These are phyloP conservation scores for Myxozyma lipomycoides DNA, from an alignment of 805 yeast genomes.

Conservation along the genomic window DNA sequence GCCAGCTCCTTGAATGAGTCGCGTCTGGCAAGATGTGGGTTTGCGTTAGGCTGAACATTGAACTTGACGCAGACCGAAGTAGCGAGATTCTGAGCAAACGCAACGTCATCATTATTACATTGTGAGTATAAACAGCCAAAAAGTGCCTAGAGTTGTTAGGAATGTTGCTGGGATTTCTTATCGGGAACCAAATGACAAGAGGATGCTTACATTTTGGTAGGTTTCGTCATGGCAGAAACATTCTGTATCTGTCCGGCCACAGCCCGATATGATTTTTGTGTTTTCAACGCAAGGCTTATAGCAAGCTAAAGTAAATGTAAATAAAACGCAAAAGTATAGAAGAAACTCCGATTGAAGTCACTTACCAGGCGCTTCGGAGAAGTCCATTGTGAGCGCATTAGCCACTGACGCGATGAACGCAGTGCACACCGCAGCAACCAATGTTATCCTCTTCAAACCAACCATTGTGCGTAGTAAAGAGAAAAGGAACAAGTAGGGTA, in stretches of 20 bases:
- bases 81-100: constrained; percentile 27
- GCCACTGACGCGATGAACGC: not conserved
- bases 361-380: not conserved
- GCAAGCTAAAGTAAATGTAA: constrained; percentile 11
- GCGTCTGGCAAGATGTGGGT: constrained; percentile 27
- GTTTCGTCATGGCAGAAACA: constrained; percentile 24
- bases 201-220: constrained; percentile 13
- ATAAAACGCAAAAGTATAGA: not conserved
- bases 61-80: constrained; percentile 21
- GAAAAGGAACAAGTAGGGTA: too few relatives aligned
- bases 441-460: not conserved
- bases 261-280: constrained; percentile 24
- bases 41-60: constrained; percentile 25
- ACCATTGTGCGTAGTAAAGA: not conserved
- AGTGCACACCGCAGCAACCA: not conserved
- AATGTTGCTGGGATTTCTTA: not conserved
- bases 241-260: constrained; percentile 13
- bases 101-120: constrained; percentile 20
- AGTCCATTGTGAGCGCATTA: not conserved
- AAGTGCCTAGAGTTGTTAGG: constrained; percentile 3
- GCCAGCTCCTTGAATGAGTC: constrained; percentile 2
- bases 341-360: not conserved
- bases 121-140: constrained; percentile 26
- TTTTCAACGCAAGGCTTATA: constrained; percentile 24
- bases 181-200: not conserved